Conservation (phyloP, 257 asterid species). For the Voacanga thouarsii region DNA sequence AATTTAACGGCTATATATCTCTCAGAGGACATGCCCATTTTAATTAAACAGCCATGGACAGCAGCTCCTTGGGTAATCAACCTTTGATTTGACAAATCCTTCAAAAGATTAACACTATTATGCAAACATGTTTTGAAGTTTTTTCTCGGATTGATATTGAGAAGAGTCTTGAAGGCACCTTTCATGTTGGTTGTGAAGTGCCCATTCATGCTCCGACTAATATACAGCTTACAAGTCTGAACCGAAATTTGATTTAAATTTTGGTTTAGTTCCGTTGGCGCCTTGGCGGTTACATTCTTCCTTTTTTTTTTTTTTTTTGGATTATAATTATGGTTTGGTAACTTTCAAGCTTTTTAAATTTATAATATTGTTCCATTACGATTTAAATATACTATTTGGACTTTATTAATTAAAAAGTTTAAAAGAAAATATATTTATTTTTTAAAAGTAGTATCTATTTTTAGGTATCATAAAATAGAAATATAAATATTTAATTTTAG, state of each 20-base stretch:
- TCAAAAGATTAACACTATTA: conserved; percentile 36
- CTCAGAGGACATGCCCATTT: conserved; percentile 60
- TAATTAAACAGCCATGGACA: conserved; percentile 68
- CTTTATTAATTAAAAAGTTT: too few species aligned
- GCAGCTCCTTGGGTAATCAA: conserved; percentile 39
- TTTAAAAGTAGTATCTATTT: too few species aligned
- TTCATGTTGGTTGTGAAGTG: conserved; percentile 9
- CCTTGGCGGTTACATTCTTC: too few species aligned
- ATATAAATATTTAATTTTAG: too few species aligned
- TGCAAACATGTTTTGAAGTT: conserved; percentile 33
- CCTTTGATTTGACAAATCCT: conserved; percentile 35
- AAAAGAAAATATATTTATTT: too few species aligned
- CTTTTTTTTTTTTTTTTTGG: too few species aligned
- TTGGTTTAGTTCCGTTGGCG: too few species aligned
- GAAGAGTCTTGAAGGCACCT: conserved; percentile 21
- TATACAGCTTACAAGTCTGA: neutral
- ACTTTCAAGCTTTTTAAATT: too few species aligned
- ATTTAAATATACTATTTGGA: too few species aligned
- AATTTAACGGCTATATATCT: conserved; percentile 54
- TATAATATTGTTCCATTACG: too few species aligned
- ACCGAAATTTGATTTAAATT: neutral
- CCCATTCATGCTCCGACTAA: neutral
- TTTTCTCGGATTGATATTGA: conserved; percentile 35
- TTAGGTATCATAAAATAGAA: too few species aligned
- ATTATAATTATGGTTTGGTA: too few species aligned